Conservation (phyloP, 2,329 filamentous ascomycete genomes). For the Leptographium procerum region DNA sequence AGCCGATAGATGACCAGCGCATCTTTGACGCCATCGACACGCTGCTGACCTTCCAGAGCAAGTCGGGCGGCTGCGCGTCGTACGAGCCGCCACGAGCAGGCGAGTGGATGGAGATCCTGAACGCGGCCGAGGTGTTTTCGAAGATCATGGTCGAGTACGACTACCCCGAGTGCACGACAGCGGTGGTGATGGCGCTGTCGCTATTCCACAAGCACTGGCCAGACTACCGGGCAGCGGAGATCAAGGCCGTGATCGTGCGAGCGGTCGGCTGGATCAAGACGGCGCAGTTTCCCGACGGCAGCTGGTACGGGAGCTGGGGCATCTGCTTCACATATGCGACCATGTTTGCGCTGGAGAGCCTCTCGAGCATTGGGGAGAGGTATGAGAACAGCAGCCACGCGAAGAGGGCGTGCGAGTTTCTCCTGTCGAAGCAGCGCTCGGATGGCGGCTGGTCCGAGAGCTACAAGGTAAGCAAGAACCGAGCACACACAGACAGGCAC, state of each 20-base stretch:
- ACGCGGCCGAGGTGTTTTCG: slow-evolving; percentile 93
- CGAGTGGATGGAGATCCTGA: slow-evolving; percentile 69
- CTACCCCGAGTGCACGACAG: slow-evolving; percentile 95
- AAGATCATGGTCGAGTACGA: slow-evolving; percentile 98
- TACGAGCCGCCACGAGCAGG: slow-evolving; percentile 80
- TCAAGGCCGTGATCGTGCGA: slow-evolving; percentile 57
- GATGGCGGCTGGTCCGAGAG: slow-evolving; percentile 97
- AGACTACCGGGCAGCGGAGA: slow-evolving; percentile 65
- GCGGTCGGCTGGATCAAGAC: slow-evolving; percentile 76
- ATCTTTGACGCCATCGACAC: slow-evolving; percentile 86
- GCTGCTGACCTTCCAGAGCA: slow-evolving; percentile 81
- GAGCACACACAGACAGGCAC: no score
- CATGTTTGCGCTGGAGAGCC: slow-evolving; percentile 89
- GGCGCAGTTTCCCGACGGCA: slow-evolving; percentile 69
- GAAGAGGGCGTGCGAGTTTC: slow-evolving; percentile 69
- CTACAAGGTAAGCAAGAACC: no score
- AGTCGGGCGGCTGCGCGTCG: slow-evolving; percentile 73
- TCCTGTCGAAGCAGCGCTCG: slow-evolving; percentile 69
- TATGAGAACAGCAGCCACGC: slow-evolving; percentile 63
- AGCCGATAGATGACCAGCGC: slow-evolving; percentile 61
- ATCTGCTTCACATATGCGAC: slow-evolving; percentile 96
- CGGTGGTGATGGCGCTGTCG: slow-evolving; percentile 76
- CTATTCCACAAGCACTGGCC: slow-evolving; percentile 76
- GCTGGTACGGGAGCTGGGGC: slow-evolving; percentile 96
- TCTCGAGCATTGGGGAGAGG: slow-evolving; percentile 70